Base-by-base conservation (phyloP, 2,329 filamentous ascomycete species). In the Arthrobotrys conoides region DNA sequence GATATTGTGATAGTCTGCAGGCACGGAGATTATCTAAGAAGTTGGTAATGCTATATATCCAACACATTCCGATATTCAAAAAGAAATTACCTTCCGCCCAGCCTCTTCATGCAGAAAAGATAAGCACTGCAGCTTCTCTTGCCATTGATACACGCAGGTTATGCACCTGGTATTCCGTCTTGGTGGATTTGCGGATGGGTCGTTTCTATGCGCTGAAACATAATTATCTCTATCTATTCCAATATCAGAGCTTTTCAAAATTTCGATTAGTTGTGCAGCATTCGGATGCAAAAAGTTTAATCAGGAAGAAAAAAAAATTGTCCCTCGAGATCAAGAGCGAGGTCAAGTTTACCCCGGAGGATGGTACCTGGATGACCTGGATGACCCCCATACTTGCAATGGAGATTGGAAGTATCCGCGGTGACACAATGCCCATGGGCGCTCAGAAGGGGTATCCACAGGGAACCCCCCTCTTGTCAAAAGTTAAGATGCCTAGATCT, bases 391-490 rank as follows among this genome's bases (percentile, higher is more conserved):
- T 70, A 61, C 27, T 12, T 3, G 3, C 6, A n/a, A n/a, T 27
- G 18, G 14, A 24, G 33, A 10, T 41, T 44, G 20, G 38, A 44
- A 61, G 24, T 48, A 33, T 64, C 44, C 44, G 44, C 72, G 44
- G 63, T 38, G 67, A 59, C 53, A 65, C 61, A 44, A 68, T 64
- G 9, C 66, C 49, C 72, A 71, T 68, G 68, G 75, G 33, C 36
- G 27, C 75, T 41, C 51, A 68, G 67, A 77, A 71, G 61, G 24
- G 55, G 67, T 71, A 71, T 61, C 55, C 67, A 46, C 51, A 41
- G 53, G 51, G 53, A 63, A 57, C 6, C 55, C 49, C 51, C 51
- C 30, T 48, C 68, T 66, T 73, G 24, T 57, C 53, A 71, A 49
- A 41, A 46, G 6, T 64, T 51, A 24, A 46, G 69, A 33, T 57